Conservation (phyloP, 352 stramenopile species). For the Phytophthora pinifolia region DNA sequence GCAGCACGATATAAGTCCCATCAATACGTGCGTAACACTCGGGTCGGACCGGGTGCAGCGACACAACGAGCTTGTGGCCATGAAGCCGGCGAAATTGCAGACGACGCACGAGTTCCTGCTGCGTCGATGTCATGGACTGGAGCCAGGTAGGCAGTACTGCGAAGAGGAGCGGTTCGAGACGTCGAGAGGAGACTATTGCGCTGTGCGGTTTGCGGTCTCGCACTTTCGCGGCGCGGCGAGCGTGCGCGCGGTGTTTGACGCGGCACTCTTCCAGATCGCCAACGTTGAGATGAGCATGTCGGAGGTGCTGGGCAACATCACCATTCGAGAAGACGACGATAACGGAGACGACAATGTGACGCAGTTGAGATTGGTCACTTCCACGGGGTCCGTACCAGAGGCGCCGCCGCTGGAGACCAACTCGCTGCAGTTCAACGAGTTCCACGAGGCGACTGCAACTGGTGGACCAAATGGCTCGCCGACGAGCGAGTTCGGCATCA, state of each 20-base stretch:
- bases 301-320: constrained; percentile 52
- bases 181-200: constrained; percentile 45
- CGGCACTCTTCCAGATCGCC: constrained; percentile 41
- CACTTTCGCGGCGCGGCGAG: constrained; percentile 33
- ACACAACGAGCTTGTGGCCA: too few species aligned
- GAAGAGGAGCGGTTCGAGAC: too few species aligned
- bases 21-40: too few species aligned
- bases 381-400: constrained; percentile 16
- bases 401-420: constrained; percentile 39
- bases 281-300: constrained; percentile 62
- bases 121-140: too few species aligned
- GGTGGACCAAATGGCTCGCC: constrained; percentile 10
- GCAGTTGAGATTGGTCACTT: constrained; percentile 38
- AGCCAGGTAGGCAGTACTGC: too few species aligned
- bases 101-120: too few species aligned
- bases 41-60: too few species aligned
- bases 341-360: constrained; percentile 30
- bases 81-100: too few species aligned
- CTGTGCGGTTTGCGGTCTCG: constrained; percentile 48
- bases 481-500: constrained; percentile 20
- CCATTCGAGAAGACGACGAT: constrained; percentile 56
- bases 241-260: constrained; percentile 47
- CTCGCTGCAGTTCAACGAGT: constrained; percentile 35
- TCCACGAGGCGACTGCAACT: constrained; percentile 12
- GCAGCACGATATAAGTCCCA: too few species aligned